phyloP scores from a whole-genome alignment of 805 yeast genomes.

The Candida pseudofarinosa region DNA sequence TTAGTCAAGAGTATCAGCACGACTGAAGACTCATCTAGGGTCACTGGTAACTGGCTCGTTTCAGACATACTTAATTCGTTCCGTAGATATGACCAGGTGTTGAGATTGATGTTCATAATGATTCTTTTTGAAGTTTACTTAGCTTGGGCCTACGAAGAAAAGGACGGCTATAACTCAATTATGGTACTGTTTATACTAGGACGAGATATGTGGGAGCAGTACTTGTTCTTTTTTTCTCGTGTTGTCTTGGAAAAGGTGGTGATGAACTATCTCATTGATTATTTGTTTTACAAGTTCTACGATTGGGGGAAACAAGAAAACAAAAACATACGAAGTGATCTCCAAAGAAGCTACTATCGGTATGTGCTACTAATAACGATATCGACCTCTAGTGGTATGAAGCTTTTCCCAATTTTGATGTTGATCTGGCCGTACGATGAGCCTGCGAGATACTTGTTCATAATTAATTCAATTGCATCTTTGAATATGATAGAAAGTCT shows the following conservation, averaged over 20 bases:
- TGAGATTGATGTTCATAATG: constrained; percentile 54
- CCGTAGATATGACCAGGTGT: constrained; percentile 18
- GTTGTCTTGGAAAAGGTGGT: constrained; percentile 45
- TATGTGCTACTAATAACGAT: constrained; percentile 63
- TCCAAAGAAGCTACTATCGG: constrained; percentile 31
- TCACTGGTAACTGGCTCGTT: constrained; percentile 5
- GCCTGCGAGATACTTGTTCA: constrained; percentile 56
- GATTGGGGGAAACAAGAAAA: constrained; percentile 13
- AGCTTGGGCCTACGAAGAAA: constrained; percentile 89
- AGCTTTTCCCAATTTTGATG: constrained; percentile 86
- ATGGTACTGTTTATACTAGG: constrained; percentile 20
- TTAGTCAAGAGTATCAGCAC: constrained; percentile 7
- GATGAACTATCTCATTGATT: constrained; percentile 35
- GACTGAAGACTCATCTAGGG: constrained; percentile 2
- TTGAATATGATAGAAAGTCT: constrained; percentile 63
- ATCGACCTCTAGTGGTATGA: constrained; percentile 72
- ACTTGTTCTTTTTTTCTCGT: constrained; percentile 50
- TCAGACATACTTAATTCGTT: constrained; percentile 12
- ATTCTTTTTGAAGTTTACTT: constrained; percentile 84
- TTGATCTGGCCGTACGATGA: constrained; percentile 93
- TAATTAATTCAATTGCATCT: constrained; percentile 58
- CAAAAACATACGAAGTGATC: constrained; percentile 15
- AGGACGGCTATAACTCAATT: constrained; percentile 32
- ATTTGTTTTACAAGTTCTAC: constrained; percentile 11
- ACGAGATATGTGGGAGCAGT: constrained; percentile 46